These are phyloP conservation scores for Tripterygium wilfordii DNA, from an alignment of 177 flowering plant species.

Conservation along the genomic window DNA sequence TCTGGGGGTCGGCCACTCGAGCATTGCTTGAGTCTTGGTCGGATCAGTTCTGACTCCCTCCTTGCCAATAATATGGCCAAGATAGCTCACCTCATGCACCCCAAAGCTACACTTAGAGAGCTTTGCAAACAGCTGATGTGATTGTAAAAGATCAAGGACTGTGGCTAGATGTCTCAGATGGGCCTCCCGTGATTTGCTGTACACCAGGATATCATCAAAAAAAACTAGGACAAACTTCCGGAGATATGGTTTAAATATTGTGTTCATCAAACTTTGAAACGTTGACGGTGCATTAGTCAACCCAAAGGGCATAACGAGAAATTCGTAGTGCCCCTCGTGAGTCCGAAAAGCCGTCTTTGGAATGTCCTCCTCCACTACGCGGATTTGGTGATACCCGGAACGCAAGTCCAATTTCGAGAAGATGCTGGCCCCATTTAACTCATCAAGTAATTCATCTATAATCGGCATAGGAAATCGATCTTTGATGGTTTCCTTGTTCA, in stretches of 20 bases:
- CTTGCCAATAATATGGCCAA: too few species aligned
- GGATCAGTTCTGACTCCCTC: too few species aligned
- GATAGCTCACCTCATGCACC: background rate
- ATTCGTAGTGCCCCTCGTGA: constrained; percentile 8
- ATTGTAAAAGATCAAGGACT: background rate
- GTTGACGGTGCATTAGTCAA: constrained; percentile 3
- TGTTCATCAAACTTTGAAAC: constrained; percentile 4
- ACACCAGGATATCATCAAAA: constrained; percentile 7
- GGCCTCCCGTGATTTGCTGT: background rate
- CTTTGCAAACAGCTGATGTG: background rate
- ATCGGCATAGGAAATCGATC: constrained; percentile 5
- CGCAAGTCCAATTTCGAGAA: constrained; percentile 8
- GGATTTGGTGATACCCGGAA: constrained; percentile 6
- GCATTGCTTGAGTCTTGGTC: too few species aligned
- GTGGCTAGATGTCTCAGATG: background rate
- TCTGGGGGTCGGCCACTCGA: too few species aligned
- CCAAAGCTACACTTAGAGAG: constrained; percentile 2
- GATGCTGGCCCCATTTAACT: background rate
- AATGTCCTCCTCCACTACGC: background rate
- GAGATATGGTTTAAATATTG: background rate
- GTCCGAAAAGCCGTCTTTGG: constrained; percentile 3
- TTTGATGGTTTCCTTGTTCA: background rate
- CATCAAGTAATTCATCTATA: constrained; percentile 10
- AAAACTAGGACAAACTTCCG: constrained; percentile 7
- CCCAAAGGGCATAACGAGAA: constrained; percentile 10